Conservation (phyloP, 2,329 filamentous ascomycete species). For the Fusarium sp. region DNA sequence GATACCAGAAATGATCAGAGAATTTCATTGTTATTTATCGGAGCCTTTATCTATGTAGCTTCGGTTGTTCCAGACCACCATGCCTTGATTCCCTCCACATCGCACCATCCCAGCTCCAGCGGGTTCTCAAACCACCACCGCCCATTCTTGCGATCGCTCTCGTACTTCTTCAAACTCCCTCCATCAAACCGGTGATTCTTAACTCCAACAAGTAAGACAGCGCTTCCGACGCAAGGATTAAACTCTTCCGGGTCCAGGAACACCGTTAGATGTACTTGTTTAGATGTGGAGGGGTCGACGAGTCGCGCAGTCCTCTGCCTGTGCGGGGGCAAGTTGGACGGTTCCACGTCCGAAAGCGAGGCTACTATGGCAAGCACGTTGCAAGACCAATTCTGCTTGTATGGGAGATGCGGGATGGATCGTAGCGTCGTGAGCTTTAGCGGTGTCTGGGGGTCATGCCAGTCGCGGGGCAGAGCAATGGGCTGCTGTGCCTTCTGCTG, state of each 20-base stretch:
- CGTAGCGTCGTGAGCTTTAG: conserved; percentile 65
- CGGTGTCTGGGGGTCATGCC: conserved; percentile 56
- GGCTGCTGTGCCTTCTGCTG: conserved; percentile 38
- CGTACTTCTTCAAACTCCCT: conserved; percentile 59
- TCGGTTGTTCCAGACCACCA: conserved; percentile 57
- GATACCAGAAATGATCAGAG: background rate
- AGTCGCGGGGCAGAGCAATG: conserved; percentile 55
- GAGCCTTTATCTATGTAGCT: background rate
- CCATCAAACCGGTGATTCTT: conserved; percentile 69
- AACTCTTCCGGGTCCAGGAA: conserved; percentile 66
- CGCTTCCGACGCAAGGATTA: conserved; percentile 59
- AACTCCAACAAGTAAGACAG: conserved; percentile 64
- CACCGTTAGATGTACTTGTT: conserved; percentile 65
- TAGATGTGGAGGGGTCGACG: conserved; percentile 63
- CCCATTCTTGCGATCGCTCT: conserved; percentile 51
- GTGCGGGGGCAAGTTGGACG: conserved; percentile 61
- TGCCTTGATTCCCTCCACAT: conserved; percentile 56
- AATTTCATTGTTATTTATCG: background rate
- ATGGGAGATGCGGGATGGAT: conserved; percentile 64
- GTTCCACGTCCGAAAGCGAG: conserved; percentile 60
- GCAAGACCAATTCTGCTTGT: conserved; percentile 69
- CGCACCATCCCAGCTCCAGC: conserved; percentile 61
- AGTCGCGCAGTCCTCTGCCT: conserved; percentile 65
- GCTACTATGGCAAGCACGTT: conserved; percentile 66
- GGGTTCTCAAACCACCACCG: conserved; percentile 67